phyloP scores from a whole-genome alignment of 371 early-diverging fungal species.

The Apophysomyces variabilis region DNA sequence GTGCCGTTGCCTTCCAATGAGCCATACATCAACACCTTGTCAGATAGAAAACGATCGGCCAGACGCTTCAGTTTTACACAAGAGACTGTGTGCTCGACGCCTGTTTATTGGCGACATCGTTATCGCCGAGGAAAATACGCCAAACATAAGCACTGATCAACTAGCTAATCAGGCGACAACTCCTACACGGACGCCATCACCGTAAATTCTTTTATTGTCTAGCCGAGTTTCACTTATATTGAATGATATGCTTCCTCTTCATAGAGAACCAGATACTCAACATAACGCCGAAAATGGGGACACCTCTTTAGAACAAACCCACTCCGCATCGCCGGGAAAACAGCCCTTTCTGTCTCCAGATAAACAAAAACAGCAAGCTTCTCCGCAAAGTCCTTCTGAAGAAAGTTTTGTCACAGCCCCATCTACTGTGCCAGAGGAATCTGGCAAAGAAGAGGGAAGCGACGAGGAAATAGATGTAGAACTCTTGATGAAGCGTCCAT shows the following conservation, averaged over 20 bases:
- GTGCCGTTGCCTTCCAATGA: too few relatives aligned
- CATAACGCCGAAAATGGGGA: not conserved
- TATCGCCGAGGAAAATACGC: not conserved
- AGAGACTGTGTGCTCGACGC: not conserved
- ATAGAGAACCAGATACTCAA: not conserved
- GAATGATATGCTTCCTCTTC: too few relatives aligned
- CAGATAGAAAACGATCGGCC: not conserved
- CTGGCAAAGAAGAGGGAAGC: not conserved
- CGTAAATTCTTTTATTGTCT: not conserved
- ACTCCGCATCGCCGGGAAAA: not conserved
- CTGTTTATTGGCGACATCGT: not conserved
- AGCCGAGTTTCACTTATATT: too few relatives aligned
- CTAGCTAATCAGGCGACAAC: not conserved
- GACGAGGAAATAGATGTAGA: constrained; percentile 5
- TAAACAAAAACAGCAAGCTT: not conserved
- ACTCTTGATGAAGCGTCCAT: not conserved
- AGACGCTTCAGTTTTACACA: not conserved
- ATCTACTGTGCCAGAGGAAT: not conserved
- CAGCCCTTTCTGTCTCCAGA: not conserved
- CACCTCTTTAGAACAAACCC: not conserved
- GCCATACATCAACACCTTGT: not conserved
- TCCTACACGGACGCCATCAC: not conserved
- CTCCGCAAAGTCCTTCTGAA: not conserved
- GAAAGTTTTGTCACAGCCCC: constrained; percentile 12
- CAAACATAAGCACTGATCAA: not conserved